Evolutionary conservation across 169 alveolate genomes (phyloP).

Genomic region (Plasmodium cynomolgi): DNA sequence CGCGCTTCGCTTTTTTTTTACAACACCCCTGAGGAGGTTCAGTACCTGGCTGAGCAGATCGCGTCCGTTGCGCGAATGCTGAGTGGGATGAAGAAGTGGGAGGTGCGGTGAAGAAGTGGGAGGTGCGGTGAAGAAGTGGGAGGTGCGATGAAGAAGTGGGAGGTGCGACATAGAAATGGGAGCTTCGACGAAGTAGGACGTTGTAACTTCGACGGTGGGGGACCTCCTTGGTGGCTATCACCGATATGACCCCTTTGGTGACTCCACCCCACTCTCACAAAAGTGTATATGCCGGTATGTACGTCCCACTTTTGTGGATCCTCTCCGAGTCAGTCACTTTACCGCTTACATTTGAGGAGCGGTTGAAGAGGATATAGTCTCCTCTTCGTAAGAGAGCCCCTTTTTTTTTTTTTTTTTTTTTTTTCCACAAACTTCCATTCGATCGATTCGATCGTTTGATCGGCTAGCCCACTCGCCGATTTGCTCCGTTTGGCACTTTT

Average conservation of each 20-base stretch:
- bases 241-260: background rate
- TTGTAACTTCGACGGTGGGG: background rate
- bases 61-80: conserved; percentile 21
- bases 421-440: background rate
- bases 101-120: background rate
- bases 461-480: background rate
- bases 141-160: background rate
- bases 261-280: background rate
- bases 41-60: conserved; percentile 41
- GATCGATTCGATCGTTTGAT: background rate
- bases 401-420: too few relatives aligned
- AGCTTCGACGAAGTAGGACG: background rate
- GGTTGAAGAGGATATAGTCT: background rate
- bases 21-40: conserved; percentile 59
- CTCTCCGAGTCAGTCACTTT: background rate
- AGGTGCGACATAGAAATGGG: too few relatives aligned
- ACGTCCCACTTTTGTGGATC: background rate
- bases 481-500: background rate
- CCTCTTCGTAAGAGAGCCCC: background rate
- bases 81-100: background rate
- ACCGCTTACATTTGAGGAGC: background rate
- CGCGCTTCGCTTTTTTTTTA: conserved; percentile 45
- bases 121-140: background rate
- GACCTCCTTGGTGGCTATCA: background rate
- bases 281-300: background rate